Base-by-base conservation (phyloP, 1,284 basidiomycete species). In the Ceratobasidium sp. region DNA sequence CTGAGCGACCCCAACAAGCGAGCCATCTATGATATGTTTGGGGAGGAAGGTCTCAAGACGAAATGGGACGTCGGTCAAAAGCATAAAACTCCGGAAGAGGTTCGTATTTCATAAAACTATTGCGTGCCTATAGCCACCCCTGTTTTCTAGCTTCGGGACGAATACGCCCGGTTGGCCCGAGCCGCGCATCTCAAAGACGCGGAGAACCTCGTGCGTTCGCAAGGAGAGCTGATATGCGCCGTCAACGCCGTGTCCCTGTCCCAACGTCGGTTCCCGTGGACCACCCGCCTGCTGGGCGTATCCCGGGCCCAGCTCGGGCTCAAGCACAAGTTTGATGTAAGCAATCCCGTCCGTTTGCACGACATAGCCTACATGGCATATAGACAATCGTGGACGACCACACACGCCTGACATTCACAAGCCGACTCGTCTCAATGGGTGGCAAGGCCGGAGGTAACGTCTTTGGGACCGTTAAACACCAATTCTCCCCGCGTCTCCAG, bases 21-120 rank as follows among this genome's bases (percentile, higher is more conserved):
- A 84, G 85, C 87, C 72, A 87, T 92, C 12, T 94, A 94, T 78
- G 92, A 94, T 79, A 82, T 85, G 42, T 83, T 93, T 79, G 92
- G 92, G 83, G 78, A 86, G 75, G 82, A 86, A 72, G 90, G 87
- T 0, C 76, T 84, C 23, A 82, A 81, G 64, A 77, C 81, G 0
- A 75, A 77, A 3, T 81, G 81, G 79, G 74, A 79, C 28, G 76
- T 81, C 11, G 76, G 79, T 8, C 74, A 76, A 33, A 78, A 79
- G 69, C 81, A 82, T 28, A 84, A 83, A 78, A 79, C 84, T 70
- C 81, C 80, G 72, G 83, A 85, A 74, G 86, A 90, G 80, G 88
- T 90, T 77, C 70, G 83, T 59, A 42, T 40, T 53, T 56, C 46
- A 56, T 54, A 25, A 33, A 33, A 12, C 16, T 66, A 3, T 2